These are phyloP conservation scores for Skeletonema costatum DNA, from an alignment of 108 stramenopile species.

Conservation along the genomic window DNA sequence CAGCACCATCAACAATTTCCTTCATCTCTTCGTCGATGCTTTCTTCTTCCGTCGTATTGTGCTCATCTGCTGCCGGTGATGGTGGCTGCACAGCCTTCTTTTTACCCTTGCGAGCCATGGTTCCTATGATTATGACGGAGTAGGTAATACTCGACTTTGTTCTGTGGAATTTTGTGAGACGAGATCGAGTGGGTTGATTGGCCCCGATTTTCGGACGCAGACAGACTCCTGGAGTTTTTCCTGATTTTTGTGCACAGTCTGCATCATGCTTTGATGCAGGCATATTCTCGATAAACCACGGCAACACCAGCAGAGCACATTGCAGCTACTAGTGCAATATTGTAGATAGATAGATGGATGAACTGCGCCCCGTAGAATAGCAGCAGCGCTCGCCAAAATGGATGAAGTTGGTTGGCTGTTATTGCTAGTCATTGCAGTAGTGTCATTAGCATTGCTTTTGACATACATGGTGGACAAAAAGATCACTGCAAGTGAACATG, in stretches of 20 bases:
- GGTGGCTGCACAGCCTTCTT: constrained; percentile 4
- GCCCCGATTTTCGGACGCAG: no score
- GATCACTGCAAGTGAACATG: background rate
- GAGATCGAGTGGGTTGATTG: no score
- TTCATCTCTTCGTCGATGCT: constrained; percentile 41
- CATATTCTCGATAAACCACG: no score
- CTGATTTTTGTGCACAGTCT: no score
- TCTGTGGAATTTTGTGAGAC: no score
- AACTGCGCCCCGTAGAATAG: no score
- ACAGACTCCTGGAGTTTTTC: no score
- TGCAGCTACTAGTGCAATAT: no score
- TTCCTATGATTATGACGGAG: background rate
- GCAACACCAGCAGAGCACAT: no score
- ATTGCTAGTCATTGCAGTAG: background rate
- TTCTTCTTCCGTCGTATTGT: constrained; percentile 32
- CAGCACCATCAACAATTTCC: constrained; percentile 34
- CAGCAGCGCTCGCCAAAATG: background rate
- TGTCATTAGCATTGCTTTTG: background rate
- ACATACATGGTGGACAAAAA: background rate
- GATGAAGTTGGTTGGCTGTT: background rate
- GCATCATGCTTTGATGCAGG: no score
- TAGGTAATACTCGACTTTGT: no score
- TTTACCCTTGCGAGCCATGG: constrained; percentile 15
- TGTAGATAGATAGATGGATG: no score
- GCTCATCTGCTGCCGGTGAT: constrained; percentile 1